These are phyloP conservation scores for Phytophthora hibernalis DNA, from an alignment of 352 stramenopile species.

Conservation along the genomic window DNA sequence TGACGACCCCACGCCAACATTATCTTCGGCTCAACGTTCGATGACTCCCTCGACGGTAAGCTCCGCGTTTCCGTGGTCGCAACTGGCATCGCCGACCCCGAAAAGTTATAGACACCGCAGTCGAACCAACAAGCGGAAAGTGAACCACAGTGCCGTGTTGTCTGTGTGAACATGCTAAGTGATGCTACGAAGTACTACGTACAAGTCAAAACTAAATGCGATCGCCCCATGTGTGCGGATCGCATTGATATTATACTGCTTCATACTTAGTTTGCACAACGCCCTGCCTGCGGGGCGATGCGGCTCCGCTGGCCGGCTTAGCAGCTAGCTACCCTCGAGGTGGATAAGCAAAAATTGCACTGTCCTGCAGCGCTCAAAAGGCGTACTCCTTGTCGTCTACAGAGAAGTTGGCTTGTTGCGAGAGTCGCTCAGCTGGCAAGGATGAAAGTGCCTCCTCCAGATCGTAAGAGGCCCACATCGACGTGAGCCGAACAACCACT, in stretches of 20 bases:
- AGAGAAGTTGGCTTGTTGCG: constrained; percentile 55
- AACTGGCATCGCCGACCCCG: constrained; percentile 84
- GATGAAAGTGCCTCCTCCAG: constrained; percentile 61
- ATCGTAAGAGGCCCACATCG: constrained; percentile 85
- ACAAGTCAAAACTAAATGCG: neutral
- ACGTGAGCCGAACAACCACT: constrained; percentile 74
- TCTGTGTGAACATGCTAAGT: neutral
- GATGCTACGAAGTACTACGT: too few relatives aligned
- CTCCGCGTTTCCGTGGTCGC: constrained; percentile 88
- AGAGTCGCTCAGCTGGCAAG: constrained; percentile 54
- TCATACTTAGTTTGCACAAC: constrained; percentile 51
- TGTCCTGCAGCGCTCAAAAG: constrained; percentile 36
- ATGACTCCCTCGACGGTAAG: constrained; percentile 82
- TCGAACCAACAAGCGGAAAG: neutral
- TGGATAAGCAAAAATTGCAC: constrained; percentile 43
- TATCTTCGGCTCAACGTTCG: constrained; percentile 90
- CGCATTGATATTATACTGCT: constrained; percentile 43
- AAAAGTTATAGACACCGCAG: constrained; percentile 70
- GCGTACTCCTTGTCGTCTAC: constrained; percentile 49
- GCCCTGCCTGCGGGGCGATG: constrained; percentile 29
- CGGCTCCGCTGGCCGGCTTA: constrained; percentile 29
- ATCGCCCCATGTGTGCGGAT: constrained; percentile 21
- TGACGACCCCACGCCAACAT: constrained; percentile 90
- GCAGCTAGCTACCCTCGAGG: constrained; percentile 31
- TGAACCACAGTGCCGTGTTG: neutral